phyloP scores from a whole-genome alignment of 169 alveolate genomes.

The Neospora caninum region DNA sequence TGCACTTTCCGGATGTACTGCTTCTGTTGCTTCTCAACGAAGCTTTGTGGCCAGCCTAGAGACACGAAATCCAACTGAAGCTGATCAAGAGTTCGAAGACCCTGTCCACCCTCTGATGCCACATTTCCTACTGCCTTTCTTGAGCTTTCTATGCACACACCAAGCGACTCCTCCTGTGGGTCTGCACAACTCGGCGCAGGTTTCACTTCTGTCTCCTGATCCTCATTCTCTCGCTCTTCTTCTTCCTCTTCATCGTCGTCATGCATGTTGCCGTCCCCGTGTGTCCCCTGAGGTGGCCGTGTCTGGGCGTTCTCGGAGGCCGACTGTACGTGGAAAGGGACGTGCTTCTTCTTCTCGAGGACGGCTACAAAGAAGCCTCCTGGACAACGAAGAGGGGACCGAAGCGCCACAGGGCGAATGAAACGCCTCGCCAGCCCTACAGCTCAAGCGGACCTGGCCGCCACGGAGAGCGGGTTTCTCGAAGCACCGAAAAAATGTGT shows the following conservation, averaged over 20 bases:
- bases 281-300: not conserved
- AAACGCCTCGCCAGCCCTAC: not conserved
- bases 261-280: not conserved
- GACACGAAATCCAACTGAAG: conserved; percentile 46
- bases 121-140: not conserved
- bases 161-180: too few species aligned
- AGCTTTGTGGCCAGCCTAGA: conserved; percentile 22
- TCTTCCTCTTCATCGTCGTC: not conserved
- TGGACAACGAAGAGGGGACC: not conserved
- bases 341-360: conserved; percentile 71
- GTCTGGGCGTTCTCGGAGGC: not conserved
- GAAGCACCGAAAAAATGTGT: too few species aligned
- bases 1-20: conserved; percentile 14
- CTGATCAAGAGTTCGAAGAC: conserved; percentile 7
- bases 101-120: not conserved
- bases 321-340: conserved; percentile 14
- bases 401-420: not conserved
- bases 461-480: too few species aligned
- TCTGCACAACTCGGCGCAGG: too few species aligned
- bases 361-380: conserved; percentile 92
- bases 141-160: not conserved
- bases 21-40: conserved; percentile 34
- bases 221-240: not conserved
- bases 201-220: too few species aligned
- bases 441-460: not conserved